A percentile compares a stretch with the other conserved stretches of the same genome.
Evolutionary conservation across 1,284 basidiomycete species (phyloP).

Genomic region (Chondrostereum purpureum): DNA sequence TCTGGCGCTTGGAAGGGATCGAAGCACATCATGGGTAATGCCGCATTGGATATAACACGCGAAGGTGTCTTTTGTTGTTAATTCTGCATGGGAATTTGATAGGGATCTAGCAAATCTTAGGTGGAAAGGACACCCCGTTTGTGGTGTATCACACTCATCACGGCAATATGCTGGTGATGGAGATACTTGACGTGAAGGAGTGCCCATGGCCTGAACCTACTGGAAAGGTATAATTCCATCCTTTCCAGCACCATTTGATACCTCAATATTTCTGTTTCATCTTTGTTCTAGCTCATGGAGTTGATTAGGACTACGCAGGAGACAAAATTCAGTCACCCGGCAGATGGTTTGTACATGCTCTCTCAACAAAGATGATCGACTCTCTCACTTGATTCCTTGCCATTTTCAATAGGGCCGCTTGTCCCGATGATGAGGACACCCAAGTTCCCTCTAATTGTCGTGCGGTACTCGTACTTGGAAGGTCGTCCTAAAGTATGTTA

Average conservation of each 20-base stretch:
- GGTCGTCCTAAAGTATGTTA: slow-evolving; percentile 13
- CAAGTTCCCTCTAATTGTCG: slow-evolving; percentile 15
- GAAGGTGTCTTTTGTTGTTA: slow-evolving; percentile 10
- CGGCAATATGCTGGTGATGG: slow-evolving; percentile 13
- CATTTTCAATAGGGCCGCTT: slow-evolving; percentile 11
- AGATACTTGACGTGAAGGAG: slow-evolving; percentile 17
- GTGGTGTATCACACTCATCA: slow-evolving; percentile 8
- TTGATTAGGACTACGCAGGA: slow-evolving; percentile 13
- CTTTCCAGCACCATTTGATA: neutral
- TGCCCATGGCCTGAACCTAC: slow-evolving; percentile 15
- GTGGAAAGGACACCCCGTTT: slow-evolving; percentile 13
- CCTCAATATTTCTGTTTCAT: neutral
- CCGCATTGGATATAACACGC: slow-evolving; percentile 14
- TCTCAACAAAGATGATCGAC: too few relatives aligned
- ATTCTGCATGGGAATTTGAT: neutral
- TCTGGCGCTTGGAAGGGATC: slow-evolving; percentile 15
- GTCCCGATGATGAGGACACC: slow-evolving; percentile 18
- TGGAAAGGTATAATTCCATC: too few relatives aligned
- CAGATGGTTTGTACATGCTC: too few relatives aligned
- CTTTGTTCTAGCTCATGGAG: neutral
- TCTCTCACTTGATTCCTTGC: neutral
- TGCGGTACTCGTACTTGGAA: slow-evolving; percentile 17
- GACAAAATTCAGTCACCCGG: slow-evolving; percentile 14
- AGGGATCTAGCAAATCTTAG: neutral
- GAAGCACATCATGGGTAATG: slow-evolving; percentile 15